A percentile compares a stretch with the other conserved stretches of the same genome.
Conservation (phyloP, 2,329 filamentous ascomycete species). For the Coniochaeta sp. region DNA sequence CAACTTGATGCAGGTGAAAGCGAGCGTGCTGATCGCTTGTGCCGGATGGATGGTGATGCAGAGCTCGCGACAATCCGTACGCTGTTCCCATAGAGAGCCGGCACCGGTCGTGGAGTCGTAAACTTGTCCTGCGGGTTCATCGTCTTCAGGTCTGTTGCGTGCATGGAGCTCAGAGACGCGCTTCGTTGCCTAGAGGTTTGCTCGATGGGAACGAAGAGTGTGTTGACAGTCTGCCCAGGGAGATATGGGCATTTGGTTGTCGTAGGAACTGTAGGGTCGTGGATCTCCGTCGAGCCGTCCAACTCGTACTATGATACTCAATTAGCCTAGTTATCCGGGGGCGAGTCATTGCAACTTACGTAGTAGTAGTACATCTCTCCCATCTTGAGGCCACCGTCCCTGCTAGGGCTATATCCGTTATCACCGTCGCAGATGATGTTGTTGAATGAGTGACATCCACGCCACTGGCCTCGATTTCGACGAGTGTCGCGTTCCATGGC, state of each 20-base stretch:
- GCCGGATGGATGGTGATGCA: constrained; percentile 21
- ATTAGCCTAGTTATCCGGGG: constrained; percentile 15
- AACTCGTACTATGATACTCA: constrained; percentile 64
- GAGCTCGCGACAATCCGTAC: constrained; percentile 26
- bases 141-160: constrained; percentile 56
- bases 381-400: constrained; percentile 81
- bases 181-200: constrained; percentile 52
- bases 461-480: constrained; percentile 71
- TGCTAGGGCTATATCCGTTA: constrained; percentile 42
- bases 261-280: constrained; percentile 64
- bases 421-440: constrained; percentile 79
- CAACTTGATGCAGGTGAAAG: constrained; percentile 41
- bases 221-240: constrained; percentile 82
- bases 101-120: constrained; percentile 56
- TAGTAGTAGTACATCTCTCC: constrained; percentile 94
- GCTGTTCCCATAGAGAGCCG: constrained; percentile 36
- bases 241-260: constrained; percentile 79
- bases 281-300: constrained; percentile 68
- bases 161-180: constrained; percentile 56
- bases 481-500: constrained; percentile 73
- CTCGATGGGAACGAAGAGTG: constrained; percentile 73
- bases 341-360: constrained; percentile 44
- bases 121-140: constrained; percentile 76
- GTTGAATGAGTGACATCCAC: constrained; percentile 79
- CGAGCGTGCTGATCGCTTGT: constrained; percentile 34